Percentiles rank a stretch among this genome's conserved stretches.
Conservation (phyloP, 2,329 filamentous ascomycete genomes). For the Lasiodiplodia sp. region DNA sequence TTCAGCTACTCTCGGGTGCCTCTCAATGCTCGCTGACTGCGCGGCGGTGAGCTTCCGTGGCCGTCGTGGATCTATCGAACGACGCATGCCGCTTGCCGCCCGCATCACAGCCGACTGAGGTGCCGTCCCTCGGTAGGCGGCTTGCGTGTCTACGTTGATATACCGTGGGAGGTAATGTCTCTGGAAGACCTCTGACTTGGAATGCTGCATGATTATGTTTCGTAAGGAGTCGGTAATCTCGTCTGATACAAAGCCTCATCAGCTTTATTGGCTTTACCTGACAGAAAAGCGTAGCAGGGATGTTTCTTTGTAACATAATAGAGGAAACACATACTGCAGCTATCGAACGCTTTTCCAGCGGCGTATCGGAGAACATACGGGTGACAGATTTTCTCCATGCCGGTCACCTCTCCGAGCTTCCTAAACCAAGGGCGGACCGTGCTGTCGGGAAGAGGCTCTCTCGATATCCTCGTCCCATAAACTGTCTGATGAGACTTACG, state of each 20-base stretch:
- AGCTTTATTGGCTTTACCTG: background rate
- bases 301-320: background rate
- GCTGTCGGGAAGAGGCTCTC: background rate
- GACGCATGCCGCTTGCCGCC: background rate
- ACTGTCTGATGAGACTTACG: background rate
- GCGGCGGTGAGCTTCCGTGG: background rate
- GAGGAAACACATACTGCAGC: background rate
- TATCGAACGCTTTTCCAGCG: slow-evolving; percentile 7
- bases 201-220: slow-evolving; percentile 8
- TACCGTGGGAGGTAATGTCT: slow-evolving; percentile 2
- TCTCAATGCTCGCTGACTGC: background rate
- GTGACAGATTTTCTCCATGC: background rate
- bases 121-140: background rate
- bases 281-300: background rate
- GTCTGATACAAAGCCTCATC: background rate
- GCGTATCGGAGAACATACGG: background rate
- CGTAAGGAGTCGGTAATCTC: slow-evolving; percentile 2
- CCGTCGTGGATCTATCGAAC: background rate
- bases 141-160: slow-evolving; percentile 16
- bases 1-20: background rate
- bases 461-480: background rate
- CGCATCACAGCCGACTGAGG: background rate
- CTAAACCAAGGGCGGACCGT: background rate
- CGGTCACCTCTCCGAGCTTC: slow-evolving; percentile 10
- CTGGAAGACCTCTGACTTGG: slow-evolving; percentile 12